Conservation (phyloP, 1,284 basidiomycete genomes). For the Ganoderma boninense region DNA sequence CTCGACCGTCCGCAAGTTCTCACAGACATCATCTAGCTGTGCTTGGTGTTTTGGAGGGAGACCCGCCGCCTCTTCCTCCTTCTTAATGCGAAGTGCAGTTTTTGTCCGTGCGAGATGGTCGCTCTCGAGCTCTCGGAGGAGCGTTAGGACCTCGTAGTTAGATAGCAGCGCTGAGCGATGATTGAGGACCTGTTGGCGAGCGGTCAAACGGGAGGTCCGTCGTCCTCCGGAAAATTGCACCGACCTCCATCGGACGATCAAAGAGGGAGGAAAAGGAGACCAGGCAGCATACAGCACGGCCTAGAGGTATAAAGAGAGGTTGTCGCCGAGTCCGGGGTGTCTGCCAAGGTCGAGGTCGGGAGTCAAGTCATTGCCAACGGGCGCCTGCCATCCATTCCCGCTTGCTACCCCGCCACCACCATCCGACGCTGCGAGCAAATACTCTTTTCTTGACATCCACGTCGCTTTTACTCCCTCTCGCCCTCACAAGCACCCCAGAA, state of each 20-base stretch:
- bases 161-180: conserved; percentile 82
- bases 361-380: conserved; percentile 29
- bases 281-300: conserved; percentile 21
- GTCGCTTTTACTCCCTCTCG: conserved; percentile 16
- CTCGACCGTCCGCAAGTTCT: conserved; percentile 89
- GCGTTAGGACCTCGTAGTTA: conserved; percentile 86
- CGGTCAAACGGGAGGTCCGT: conserved; percentile 11
- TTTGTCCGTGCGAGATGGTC: conserved; percentile 75
- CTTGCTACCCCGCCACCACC: conserved; percentile 36
- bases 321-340: conserved; percentile 10
- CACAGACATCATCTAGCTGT: conserved; percentile 61
- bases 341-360: conserved; percentile 26
- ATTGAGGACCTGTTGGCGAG: conserved; percentile 70
- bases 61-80: conserved; percentile 66
- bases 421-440: conserved; percentile 32
- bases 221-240: conserved; percentile 22
- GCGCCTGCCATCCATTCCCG: conserved; percentile 31
- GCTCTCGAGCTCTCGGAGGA: conserved; percentile 81
- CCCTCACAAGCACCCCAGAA: conserved; percentile 13
- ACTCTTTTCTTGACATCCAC: conserved; percentile 30
- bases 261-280: background rate
- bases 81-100: conserved; percentile 71
- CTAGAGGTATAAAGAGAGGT: conserved; percentile 24
- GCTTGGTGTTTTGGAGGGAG: conserved; percentile 37
- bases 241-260: conserved; percentile 42